Evolutionary conservation across 495 filamentous ascomycete species (phyloP), one percentile per base, ranked within the genome.

Genomic region (Neurospora terricola): DNA sequence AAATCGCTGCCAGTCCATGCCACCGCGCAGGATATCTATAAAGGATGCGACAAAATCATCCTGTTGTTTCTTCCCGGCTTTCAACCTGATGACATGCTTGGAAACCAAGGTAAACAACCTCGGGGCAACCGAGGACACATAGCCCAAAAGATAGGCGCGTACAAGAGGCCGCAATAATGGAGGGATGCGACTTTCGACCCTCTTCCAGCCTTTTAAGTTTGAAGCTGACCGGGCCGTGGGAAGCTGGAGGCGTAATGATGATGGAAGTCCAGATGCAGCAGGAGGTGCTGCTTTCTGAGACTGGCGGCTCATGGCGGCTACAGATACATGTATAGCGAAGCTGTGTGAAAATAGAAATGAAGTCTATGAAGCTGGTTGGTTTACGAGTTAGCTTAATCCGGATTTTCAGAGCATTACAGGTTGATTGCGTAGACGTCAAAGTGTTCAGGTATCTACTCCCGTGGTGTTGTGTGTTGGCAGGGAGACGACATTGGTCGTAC

Each of bases 121-220:
- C 11, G 93, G 92, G 38, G 87, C 87, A 38, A 93, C 87, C 69
- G 87, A 87, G 42, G 90, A 93, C 37, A 90, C 83, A 84, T 93
- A 94, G 38, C 91, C 93, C 72, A 96, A 80, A 10, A 88, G 82
- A 80, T 93, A 96, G 69, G 93, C 93, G 71, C 89, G 89, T 69
- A 93, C 79, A 72, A 93, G 84, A 23, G 93, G 93, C 75, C 82
- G 81, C 27, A 88, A 77, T 38, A 83, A 9, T 11, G 83, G 83
- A 16, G 84, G 84, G 18, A 87, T 80, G 42, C 69, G 69, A 9
- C 75, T 73, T 43, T 84, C 81, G 77, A 82, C 80, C 71, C 72
- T 78, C 72, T 71, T 75, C 68, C 75, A 72, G 62, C 62, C 74
- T 37, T 69, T 77, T 37, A 21, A 18, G 38, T 40, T 23, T 69